phyloP scores from a whole-genome alignment of 345 rosid genomes.

The Salix purpurea region DNA sequence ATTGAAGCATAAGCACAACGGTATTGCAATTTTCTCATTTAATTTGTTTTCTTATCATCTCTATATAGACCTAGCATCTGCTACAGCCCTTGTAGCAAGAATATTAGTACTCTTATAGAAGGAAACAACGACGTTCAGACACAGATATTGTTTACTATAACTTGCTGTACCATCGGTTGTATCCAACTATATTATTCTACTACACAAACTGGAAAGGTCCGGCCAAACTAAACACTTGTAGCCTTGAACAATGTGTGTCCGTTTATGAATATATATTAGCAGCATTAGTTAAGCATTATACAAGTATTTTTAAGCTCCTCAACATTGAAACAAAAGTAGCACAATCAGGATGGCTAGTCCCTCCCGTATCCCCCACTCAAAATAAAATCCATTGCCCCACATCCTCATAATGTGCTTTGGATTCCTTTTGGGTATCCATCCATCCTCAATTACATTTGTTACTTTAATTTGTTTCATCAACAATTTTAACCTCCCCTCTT shows the following conservation, averaged over 20 bases:
- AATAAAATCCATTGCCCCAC: constrained; percentile 32
- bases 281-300: too few species aligned
- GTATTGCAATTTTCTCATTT: background rate
- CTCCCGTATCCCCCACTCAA: constrained; percentile 26
- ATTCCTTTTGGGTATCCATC: constrained; percentile 25
- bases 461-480: background rate
- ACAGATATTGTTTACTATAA: background rate
- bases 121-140: too few species aligned
- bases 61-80: background rate
- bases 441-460: constrained; percentile 7
- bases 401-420: constrained; percentile 26
- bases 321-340: background rate
- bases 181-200: background rate
- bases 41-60: background rate
- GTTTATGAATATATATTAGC: background rate
- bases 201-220: background rate
- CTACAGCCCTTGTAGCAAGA: background rate
- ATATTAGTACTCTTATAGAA: background rate
- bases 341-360: background rate
- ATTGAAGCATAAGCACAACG: constrained; percentile 5
- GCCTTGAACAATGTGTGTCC: background rate
- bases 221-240: background rate
- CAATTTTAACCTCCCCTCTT: background rate
- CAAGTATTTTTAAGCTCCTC: background rate
- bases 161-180: background rate